Conservation (phyloP, 1,284 basidiomycete species). For the Fomitopsis betulina region DNA sequence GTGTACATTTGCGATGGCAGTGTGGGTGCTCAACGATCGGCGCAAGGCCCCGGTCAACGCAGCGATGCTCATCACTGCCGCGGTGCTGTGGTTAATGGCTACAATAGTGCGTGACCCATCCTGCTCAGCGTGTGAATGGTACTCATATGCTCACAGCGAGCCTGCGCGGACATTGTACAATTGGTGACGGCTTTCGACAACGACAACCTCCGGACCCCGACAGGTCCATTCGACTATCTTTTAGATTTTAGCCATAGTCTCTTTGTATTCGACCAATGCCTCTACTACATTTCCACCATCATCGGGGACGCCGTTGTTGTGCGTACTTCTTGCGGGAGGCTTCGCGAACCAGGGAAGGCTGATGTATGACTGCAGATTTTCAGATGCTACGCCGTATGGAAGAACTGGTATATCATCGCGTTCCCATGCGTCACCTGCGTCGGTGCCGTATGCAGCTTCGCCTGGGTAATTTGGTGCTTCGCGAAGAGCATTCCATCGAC, state of each 20-base stretch:
- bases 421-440: neutral
- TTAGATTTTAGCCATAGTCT: neutral
- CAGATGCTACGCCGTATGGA: neutral
- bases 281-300: neutral
- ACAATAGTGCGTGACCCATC: neutral
- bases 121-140: neutral
- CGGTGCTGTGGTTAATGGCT: neutral
- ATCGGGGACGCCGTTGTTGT: neutral
- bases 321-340: neutral
- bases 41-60: neutral
- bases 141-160: neutral
- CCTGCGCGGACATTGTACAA: neutral
- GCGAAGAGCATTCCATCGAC: neutral
- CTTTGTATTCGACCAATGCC: neutral
- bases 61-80: neutral
- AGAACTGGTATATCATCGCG: neutral
- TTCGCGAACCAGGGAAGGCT: neutral
- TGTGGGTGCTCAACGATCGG: neutral
- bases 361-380: neutral
- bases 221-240: neutral
- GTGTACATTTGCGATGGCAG: slow-evolving; percentile 3
- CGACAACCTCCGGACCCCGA: neutral
- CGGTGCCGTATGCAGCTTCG: neutral
- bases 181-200: neutral
- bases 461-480: neutral